Base-by-base conservation (phyloP, 73 alveolate species). In the Paraurostyla sp. region DNA sequence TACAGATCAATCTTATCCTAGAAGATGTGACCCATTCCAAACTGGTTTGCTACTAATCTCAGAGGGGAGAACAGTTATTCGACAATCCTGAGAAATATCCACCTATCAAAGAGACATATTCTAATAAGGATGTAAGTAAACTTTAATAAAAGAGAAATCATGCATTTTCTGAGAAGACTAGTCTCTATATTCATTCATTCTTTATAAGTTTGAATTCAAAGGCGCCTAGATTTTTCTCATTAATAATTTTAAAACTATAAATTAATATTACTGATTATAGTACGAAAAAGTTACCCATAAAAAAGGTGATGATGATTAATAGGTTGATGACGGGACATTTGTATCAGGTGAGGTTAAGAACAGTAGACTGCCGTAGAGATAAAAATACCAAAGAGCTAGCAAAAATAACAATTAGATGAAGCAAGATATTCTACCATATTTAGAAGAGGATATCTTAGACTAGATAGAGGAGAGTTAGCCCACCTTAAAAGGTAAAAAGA, bases 1-100 rank as follows among this genome's bases (percentile, higher is more conserved):
- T 91, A 18, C 84, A 94, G 46, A 73, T 94, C n/a, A 54, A 87
- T 25, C 75, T 93, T 18, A 52, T 92, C 25, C 42, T 90, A 30
- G 71, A 88, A 25, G 86, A 73, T 65, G 82, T 65, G 6, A 65
- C 82, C 41, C 82, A 65, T 65, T 30, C 35, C 40, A 65, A 65
- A 40, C 42, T 65, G 20, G 58, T 65, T 0, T 65, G 36, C 2
- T 65, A 65, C 23, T 4, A 65, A 65, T 65, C 82, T 0, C 1
- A 36, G 1, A 65, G 41, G 41, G 58, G 82, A 40, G 82, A 35
- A 6, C 36, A 38, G 58, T 40, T 65, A 18, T 16, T 6, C 16
- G 41, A 65, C 58, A 1, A 38, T 1, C 16, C 7, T 20, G 46
- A 30, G 13, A 7, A 38, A 16, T 65, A 35, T 23, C 82, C 82